Base-by-base conservation (phyloP, 305 asterid genomes). In the Ilex paraguariensis region DNA sequence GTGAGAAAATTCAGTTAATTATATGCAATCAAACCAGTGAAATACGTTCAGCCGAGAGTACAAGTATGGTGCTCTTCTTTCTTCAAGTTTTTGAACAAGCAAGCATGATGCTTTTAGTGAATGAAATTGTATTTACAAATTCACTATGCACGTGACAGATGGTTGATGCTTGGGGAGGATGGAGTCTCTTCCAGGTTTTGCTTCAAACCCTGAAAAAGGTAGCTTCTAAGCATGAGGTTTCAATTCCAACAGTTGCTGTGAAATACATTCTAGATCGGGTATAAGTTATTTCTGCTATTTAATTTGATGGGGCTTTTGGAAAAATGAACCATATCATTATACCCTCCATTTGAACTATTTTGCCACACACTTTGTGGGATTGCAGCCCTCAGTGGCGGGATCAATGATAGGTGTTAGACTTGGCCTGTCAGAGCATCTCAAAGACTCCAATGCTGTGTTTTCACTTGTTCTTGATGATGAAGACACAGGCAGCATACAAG, bases 121-220 rank as follows among this genome's bases (percentile, higher is more conserved):
- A 5, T 5, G 6, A 36, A 8, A 36, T 36, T 36, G 42, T 13
- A 46, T 6, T 42, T 42, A 42, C 10, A 46, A 46, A 7, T 46
- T 10, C 15, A 1, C 15, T 7, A 13, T 10, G 4, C 4, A 8
- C 2, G 15, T 46, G 52, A 62, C 79, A 92, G 98, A 92, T 92
- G 98, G 82, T 92, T 79, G 97, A 92, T 67, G 97, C 96, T 46
- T 92, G 97, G 98, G 98, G 98, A 64, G 97, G 98, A 64, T 92
- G 98, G 98, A 77, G 81, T 69, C 87, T 81, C 67, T 92, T 92
- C 81, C 98, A 92, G 73, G 81, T 57, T 53, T 65, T 92, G 78
- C 96, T 92, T 45, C 76, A 69, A 71, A 80, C 91, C 55, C 71
- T 92, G 75, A 87, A 92, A 52, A 65, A 15, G 63, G 84, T 92